Conservation (phyloP, 768 basidiomycete species). For the Trametes villosa region DNA sequence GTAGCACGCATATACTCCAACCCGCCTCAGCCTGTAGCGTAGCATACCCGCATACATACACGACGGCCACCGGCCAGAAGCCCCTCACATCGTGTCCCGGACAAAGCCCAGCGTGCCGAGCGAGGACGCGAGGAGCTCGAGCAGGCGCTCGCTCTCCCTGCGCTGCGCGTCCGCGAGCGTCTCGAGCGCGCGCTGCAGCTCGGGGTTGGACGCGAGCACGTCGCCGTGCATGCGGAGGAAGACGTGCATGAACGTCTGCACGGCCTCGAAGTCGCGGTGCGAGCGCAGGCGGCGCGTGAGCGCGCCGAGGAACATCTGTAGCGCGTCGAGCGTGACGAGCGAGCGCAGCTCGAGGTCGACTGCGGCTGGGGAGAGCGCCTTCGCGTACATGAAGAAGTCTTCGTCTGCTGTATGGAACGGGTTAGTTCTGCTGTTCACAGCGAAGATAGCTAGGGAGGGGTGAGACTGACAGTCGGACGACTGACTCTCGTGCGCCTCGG, state of each 20-base stretch:
- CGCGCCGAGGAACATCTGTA: constrained; percentile 73
- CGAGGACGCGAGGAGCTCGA: constrained; percentile 74
- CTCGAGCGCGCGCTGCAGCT: constrained; percentile 62
- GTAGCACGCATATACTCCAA: no score
- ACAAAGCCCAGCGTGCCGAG: constrained; percentile 80
- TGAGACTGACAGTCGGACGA: constrained; percentile 56
- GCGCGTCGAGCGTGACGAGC: constrained; percentile 63
- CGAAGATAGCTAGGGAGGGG: constrained; percentile 2
- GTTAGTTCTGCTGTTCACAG: no score
- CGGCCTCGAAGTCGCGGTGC: constrained; percentile 92
- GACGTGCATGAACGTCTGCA: constrained; percentile 84
- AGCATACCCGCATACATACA: neutral
- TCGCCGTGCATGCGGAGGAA: constrained; percentile 89
- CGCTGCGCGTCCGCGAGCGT: constrained; percentile 66
- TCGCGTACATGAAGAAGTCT: constrained; percentile 80
- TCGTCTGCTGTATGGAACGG: constrained; percentile 60
- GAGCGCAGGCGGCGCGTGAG: constrained; percentile 73
- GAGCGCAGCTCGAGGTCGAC: constrained; percentile 91
- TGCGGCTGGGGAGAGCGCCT: constrained; percentile 87
- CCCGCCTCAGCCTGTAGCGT: no score
- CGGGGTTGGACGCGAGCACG: constrained; percentile 68
- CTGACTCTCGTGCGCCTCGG: constrained; percentile 57
- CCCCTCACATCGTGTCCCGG: constrained; percentile 57
- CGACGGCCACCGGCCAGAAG: no score
- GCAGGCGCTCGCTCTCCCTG: constrained; percentile 76